phyloP scores from a whole-genome alignment of 2,329 filamentous ascomycete genomes.

The Fusarium subglutinans region DNA sequence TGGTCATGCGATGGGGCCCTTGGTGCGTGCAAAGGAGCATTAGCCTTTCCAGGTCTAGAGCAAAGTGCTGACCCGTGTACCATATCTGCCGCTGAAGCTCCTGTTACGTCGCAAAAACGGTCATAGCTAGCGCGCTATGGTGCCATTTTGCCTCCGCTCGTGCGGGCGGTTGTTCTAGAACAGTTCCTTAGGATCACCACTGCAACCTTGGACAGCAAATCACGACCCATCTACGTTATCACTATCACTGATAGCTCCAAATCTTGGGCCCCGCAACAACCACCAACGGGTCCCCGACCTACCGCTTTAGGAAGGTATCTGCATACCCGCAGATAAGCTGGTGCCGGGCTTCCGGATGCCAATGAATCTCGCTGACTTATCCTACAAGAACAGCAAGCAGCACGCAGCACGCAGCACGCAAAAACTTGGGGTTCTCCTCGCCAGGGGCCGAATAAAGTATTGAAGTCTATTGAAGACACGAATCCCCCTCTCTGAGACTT shows the following conservation, averaged over 20 bases:
- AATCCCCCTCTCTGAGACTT: neutral
- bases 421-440: neutral
- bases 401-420: neutral
- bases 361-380: conserved; percentile 2
- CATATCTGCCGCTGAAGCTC: neutral
- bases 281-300: neutral
- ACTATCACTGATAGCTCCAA: neutral
- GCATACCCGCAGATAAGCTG: conserved; percentile 12
- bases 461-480: neutral
- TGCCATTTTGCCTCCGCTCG: neutral
- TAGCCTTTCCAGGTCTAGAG: neutral
- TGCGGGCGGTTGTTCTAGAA: conserved; percentile 17
- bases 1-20: neutral
- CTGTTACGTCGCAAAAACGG: neutral
- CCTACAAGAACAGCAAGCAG: neutral
- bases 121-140: neutral
- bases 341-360: conserved; percentile 14
- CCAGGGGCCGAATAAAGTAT: neutral
- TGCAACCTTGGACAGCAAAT: neutral
- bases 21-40: neutral
- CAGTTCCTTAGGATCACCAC: neutral
- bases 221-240: neutral
- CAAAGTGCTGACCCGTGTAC: neutral
- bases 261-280: neutral
- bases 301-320: conserved; percentile 13